phyloP scores from a whole-genome alignment of 345 rosid genomes.

The Ailanthus altissimus region DNA sequence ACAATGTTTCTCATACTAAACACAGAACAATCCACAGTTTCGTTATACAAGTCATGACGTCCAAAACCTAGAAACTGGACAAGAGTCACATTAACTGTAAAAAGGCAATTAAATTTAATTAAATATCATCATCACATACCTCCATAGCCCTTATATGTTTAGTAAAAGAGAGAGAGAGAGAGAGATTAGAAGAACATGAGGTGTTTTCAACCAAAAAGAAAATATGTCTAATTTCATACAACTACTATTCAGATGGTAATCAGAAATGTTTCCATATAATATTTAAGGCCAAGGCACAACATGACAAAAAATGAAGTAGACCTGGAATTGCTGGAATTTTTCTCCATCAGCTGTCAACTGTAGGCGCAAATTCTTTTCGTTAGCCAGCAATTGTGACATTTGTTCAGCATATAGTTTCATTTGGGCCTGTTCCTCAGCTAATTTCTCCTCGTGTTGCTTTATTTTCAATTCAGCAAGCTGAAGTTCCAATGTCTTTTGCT shows the following conservation, averaged over 20 bases:
- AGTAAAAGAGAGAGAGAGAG: background rate
- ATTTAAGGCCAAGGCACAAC: background rate
- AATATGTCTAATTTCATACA: background rate
- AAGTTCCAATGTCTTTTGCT: slow-evolving; percentile 82
- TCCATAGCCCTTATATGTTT: background rate
- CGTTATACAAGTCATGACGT: background rate
- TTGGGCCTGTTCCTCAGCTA: slow-evolving; percentile 78
- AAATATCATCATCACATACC: background rate
- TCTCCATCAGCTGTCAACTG: slow-evolving; percentile 93
- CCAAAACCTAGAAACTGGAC: background rate
- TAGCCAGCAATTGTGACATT: slow-evolving; percentile 76
- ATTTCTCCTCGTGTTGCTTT: slow-evolving; percentile 85
- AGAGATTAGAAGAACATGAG: background rate
- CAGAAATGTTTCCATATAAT: background rate
- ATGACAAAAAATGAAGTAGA: slow-evolving; percentile 25
- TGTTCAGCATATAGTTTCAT: slow-evolving; percentile 92
- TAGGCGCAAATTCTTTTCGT: slow-evolving; percentile 81
- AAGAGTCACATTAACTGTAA: background rate
- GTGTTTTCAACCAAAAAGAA: background rate
- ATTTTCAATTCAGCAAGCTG: slow-evolving; percentile 76
- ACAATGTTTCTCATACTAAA: background rate
- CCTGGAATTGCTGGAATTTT: slow-evolving; percentile 95
- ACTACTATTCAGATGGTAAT: background rate
- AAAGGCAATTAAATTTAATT: slow-evolving; percentile 1
- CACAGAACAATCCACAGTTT: background rate